Evolutionary conservation across 2,329 filamentous ascomycete genomes (phyloP), one percentile per base, ranked within the genome.

Genomic region (Ascochyta fabae): DNA sequence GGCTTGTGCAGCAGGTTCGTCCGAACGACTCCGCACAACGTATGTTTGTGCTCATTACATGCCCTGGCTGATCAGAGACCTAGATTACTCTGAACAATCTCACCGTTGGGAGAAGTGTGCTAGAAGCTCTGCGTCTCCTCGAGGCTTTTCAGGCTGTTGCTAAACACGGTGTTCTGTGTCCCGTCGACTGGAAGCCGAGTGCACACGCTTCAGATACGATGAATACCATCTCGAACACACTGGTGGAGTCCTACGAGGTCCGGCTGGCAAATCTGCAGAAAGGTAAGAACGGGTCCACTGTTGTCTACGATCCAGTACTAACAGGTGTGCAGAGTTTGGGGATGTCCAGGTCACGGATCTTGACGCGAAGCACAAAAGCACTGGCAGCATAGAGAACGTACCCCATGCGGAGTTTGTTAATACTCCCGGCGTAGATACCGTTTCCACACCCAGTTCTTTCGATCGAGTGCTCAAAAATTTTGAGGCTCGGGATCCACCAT

Each of bases 61-160:
- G 29, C 12, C 15, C 10, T 16, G 3, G 9, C 41, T 55, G 10
- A 55, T 13, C 4, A 29, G 24, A 9, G 13, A 3, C 5, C 1
- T 42, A 70, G 67, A 55, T 67, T 1, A 70, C 69, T 9, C 48
- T 72, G 9, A 73, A 71, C 52, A 71, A 70, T 24, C 43, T 66
- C 24, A 67, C 66, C 6, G 69, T 73, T 12, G 70, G 69, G 13
- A 63, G 69, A 16, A 69, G 64, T 39, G 68, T 73, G 6, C 52
- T 70, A 8, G 69, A 72, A 64, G 66, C 66, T 6, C 54, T 70
- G 1, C 69, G 69, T 40, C 59, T 73, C 10, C 60, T 70, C 4
- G 66, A 72, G 56, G 70, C 68, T 10, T 70, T 71, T 40, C 66
- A 71, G 49, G 69, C 67, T 23, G 69, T 69, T 10, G 66, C 65